These are phyloP conservation scores for Rhexocercosporidium sp. DNA, from an alignment of 2,329 filamentous ascomycete genomes.

Conservation along the genomic window DNA sequence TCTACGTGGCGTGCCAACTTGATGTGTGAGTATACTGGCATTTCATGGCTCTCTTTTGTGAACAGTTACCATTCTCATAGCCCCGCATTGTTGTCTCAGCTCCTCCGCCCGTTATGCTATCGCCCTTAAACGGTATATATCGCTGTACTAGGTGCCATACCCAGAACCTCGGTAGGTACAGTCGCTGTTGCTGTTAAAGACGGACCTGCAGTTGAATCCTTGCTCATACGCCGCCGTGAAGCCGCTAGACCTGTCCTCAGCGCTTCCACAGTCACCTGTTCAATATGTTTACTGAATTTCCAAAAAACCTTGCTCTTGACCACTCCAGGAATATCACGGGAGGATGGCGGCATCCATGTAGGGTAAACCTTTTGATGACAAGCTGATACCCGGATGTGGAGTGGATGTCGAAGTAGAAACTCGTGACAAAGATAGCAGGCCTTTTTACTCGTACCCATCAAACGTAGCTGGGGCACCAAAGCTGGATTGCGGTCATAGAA, in stretches of 20 bases:
- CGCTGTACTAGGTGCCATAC: constrained; percentile 3
- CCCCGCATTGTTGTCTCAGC: constrained; percentile 8
- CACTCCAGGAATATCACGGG: constrained; percentile 10
- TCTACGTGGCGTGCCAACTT: constrained; percentile 7
- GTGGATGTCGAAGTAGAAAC: constrained; percentile 12
- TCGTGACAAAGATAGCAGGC: constrained; percentile 12
- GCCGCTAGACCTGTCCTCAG: constrained; percentile 10
- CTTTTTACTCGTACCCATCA: constrained; percentile 9
- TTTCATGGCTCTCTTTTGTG: constrained; percentile 4
- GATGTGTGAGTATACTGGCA: constrained; percentile 6
- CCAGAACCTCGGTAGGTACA: constrained; percentile 7
- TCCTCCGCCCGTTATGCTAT: constrained; percentile 4
- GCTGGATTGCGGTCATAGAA: constrained; percentile 10
- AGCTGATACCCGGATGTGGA: constrained; percentile 8
- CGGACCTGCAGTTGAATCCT: constrained; percentile 12
- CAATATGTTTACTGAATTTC: constrained; percentile 12
- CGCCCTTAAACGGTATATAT: constrained; percentile 3
- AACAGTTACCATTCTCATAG: constrained; percentile 8
- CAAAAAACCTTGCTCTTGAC: constrained; percentile 10
- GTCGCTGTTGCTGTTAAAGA: constrained; percentile 12
- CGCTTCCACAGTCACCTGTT: constrained; percentile 1
- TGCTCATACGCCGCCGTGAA: constrained; percentile 8
- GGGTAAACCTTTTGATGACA: constrained; percentile 13
- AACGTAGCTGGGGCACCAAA: constrained; percentile 12
- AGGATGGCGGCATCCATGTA: constrained; percentile 10